phyloP scores from a whole-genome alignment of 2,329 filamentous ascomycete species.

The Kalaharituber pfeilii region DNA sequence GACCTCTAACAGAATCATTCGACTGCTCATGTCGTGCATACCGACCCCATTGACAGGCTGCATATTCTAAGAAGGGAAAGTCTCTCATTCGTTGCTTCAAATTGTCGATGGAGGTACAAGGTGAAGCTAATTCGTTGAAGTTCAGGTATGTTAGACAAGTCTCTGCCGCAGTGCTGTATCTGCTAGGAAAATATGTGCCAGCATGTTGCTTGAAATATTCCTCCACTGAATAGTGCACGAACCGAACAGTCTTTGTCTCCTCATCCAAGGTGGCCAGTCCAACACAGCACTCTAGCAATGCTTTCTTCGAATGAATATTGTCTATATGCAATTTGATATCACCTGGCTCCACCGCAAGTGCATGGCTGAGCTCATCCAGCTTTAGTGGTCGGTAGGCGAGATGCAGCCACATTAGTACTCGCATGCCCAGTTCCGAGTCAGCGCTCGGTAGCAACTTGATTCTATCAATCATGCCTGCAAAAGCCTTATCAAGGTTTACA shows the following conservation, averaged over 20 bases:
- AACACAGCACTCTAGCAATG: slow-evolving; percentile 12
- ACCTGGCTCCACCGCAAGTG: not conserved
- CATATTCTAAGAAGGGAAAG: no score
- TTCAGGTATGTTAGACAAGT: slow-evolving; percentile 3
- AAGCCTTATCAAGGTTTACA: not conserved
- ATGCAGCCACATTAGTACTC: not conserved
- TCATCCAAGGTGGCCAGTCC: slow-evolving; percentile 11
- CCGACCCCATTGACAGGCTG: no score
- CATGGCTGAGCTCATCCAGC: not conserved
- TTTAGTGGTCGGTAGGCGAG: not conserved
- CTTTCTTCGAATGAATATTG: no score
- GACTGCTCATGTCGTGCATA: no score
- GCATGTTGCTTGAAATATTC: slow-evolving; percentile 7
- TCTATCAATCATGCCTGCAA: not conserved
- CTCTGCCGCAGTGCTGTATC: not conserved
- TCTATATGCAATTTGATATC: not conserved
- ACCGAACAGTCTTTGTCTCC: slow-evolving; percentile 8
- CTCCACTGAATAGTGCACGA: slow-evolving; percentile 10
- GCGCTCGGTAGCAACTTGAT: not conserved
- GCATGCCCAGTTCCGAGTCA: not conserved
- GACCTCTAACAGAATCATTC: not conserved
- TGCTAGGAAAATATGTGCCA: not conserved
- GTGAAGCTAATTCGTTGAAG: not conserved
- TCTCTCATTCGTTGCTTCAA: no score
- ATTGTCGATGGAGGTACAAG: no score